These are phyloP conservation scores for Ambrosia hybrid DNA, from an alignment of 140 eudicot genomes.

Conservation along the genomic window DNA sequence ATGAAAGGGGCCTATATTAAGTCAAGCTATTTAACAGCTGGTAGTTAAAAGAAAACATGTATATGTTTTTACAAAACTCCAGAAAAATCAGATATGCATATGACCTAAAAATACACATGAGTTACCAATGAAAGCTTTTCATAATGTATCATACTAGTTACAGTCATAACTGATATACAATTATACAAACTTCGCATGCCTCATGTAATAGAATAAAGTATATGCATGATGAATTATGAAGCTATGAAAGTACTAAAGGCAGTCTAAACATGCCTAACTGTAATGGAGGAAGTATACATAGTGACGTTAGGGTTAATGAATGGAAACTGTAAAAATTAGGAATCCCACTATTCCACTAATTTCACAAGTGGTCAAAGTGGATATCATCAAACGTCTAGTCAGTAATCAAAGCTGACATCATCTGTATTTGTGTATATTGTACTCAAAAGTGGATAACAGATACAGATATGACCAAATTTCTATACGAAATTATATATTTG, in stretches of 20 bases:
- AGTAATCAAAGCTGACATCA: background rate
- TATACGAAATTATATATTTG: background rate
- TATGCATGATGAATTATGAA: background rate
- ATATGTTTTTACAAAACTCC: background rate
- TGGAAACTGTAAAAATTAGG: background rate
- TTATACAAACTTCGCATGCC: background rate
- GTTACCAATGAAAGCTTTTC: background rate
- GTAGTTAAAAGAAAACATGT: background rate
- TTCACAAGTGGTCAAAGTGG: conserved; percentile 5
- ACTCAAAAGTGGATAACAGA: conserved; percentile 3
- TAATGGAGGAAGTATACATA: conserved; percentile 1
- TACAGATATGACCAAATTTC: background rate
- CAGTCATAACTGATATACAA: background rate
- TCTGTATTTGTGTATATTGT: background rate
- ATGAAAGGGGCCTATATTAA: conserved; percentile 66
- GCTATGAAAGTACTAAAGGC: background rate
- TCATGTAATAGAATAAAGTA: background rate
- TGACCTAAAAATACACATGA: conserved; percentile 3
- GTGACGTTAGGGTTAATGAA: background rate
- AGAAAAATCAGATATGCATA: background rate
- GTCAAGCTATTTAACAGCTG: conserved; percentile 5
- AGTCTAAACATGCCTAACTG: no score
- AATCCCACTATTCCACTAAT: conserved; percentile 4
- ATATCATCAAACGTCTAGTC: no score
- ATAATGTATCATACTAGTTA: background rate